A percentile compares a stretch with the other conserved stretches of the same genome.
Evolutionary conservation across 31 red algal species (phyloP).

Genomic region (Endocladia muricata): DNA sequence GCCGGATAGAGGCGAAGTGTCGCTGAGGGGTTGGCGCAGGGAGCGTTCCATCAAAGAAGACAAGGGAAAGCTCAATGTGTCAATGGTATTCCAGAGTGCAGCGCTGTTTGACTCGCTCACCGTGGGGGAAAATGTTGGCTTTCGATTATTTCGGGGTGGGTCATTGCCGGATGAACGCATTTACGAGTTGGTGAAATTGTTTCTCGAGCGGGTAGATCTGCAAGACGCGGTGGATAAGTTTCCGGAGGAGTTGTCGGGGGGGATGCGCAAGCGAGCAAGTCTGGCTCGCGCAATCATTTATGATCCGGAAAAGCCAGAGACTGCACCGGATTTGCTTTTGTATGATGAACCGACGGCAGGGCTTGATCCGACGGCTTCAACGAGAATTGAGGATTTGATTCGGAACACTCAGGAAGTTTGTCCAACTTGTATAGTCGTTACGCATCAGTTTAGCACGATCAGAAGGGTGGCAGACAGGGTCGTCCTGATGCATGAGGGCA

Average conservation of each 20-base stretch:
- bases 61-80: slow-evolving; percentile 42
- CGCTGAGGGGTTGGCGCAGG: slow-evolving; percentile 55
- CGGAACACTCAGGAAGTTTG: slow-evolving; percentile 45
- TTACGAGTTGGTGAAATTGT: slow-evolving; percentile 46
- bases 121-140: slow-evolving; percentile 83
- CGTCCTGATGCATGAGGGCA: slow-evolving; percentile 69
- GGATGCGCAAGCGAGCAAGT: slow-evolving; percentile 77
- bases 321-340: slow-evolving; percentile 59
- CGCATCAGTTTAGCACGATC: slow-evolving; percentile 76
- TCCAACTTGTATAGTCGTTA: slow-evolving; percentile 68
- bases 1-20: slow-evolving; percentile 59
- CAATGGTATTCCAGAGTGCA: slow-evolving; percentile 82
- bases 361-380: slow-evolving; percentile 70
- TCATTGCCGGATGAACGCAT: slow-evolving; percentile 41
- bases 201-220: slow-evolving; percentile 48
- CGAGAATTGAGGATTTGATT: slow-evolving; percentile 77
- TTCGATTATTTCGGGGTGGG: slow-evolving; percentile 43
- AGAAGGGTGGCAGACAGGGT: slow-evolving; percentile 62
- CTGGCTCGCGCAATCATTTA: slow-evolving; percentile 80
- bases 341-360: slow-evolving; percentile 81
- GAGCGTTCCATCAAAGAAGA: slow-evolving; percentile 17
- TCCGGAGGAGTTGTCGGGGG: slow-evolving; percentile 72
- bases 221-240: slow-evolving; percentile 50
- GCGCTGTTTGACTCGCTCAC: slow-evolving; percentile 82
- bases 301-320: slow-evolving; percentile 50